Evolutionary conservation across 495 filamentous ascomycete genomes (phyloP).

Genomic region (Symbiotaphrina buchneri): DNA sequence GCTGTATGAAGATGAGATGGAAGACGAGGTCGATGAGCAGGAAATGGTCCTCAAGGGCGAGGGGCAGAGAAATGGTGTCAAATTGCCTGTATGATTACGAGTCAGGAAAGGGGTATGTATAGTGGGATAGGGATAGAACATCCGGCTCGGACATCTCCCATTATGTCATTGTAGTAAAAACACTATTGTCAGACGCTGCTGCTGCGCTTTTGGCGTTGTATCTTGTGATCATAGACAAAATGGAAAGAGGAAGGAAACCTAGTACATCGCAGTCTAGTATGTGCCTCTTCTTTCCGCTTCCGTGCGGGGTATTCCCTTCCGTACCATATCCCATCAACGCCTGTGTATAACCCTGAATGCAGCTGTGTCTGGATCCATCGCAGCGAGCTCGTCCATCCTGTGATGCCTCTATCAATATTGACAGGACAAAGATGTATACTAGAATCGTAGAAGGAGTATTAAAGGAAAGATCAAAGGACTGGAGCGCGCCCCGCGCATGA

Average conservation of each 20-base stretch:
- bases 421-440: background rate
- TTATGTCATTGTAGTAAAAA: background rate
- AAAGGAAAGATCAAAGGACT: too few species aligned
- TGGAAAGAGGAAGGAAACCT: constrained; percentile 1
- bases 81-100: too few species aligned
- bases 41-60: constrained; percentile 13
- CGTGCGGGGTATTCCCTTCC: background rate
- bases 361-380: background rate
- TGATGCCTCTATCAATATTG: background rate
- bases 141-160: too few species aligned
- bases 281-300: too few species aligned
- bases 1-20: too few species aligned
- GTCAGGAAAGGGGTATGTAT: too few species aligned
- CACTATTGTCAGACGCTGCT: background rate
- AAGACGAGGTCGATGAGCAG: constrained; percentile 17
- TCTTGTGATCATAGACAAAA: background rate
- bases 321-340: background rate
- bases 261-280: too few species aligned
- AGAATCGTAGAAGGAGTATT: too few species aligned
- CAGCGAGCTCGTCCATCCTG: background rate
- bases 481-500: too few species aligned
- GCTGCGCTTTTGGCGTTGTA: background rate
- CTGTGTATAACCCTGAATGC: background rate
- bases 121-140: too few species aligned
- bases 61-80: too few species aligned